phyloP scores from a whole-genome alignment of 768 basidiomycete genomes.

The Suillus luteus region DNA sequence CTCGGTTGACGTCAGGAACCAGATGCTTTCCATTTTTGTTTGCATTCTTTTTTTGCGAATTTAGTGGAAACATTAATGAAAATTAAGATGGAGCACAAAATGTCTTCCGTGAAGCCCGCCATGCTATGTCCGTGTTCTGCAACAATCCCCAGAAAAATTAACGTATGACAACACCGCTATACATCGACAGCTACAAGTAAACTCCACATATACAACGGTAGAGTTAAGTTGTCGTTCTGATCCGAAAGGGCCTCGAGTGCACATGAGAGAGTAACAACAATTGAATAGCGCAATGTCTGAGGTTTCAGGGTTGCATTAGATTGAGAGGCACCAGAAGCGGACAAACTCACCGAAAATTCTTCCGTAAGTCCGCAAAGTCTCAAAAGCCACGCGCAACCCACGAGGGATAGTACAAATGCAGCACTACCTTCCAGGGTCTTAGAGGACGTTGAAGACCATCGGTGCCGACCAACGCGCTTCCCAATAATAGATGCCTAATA shows the following conservation, averaged over 20 bases:
- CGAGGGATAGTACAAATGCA: slow-evolving; percentile 76
- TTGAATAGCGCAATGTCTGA: slow-evolving; percentile 67
- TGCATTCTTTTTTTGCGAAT: not conserved
- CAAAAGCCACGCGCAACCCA: slow-evolving; percentile 68
- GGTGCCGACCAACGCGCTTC: slow-evolving; percentile 73
- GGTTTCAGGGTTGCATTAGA: slow-evolving; percentile 21
- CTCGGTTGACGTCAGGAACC: slow-evolving; percentile 1
- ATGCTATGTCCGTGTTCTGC: not conserved
- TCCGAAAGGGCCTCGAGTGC: slow-evolving; percentile 88
- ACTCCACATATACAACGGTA: slow-evolving; percentile 97
- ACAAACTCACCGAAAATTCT: slow-evolving; percentile 70
- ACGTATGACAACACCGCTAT: slow-evolving; percentile 7
- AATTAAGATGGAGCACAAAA: not conserved
- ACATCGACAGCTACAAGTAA: slow-evolving; percentile 66
- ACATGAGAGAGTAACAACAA: slow-evolving; percentile 63
- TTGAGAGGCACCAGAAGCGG: slow-evolving; percentile 13
- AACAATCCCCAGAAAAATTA: not conserved
- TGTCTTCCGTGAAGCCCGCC: not conserved
- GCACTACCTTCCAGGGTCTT: slow-evolving; percentile 93
- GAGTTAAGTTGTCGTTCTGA: slow-evolving; percentile 96
- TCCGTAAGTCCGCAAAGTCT: slow-evolving; percentile 71
- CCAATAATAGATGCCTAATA: slow-evolving; percentile 91
- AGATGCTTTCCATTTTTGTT: not conserved
- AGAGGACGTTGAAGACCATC: slow-evolving; percentile 81
- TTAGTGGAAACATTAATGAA: slow-evolving; percentile 4